Evolutionary conservation across 371 early-diverging fungal species (phyloP).

Genomic region (Coemansia sp.): DNA sequence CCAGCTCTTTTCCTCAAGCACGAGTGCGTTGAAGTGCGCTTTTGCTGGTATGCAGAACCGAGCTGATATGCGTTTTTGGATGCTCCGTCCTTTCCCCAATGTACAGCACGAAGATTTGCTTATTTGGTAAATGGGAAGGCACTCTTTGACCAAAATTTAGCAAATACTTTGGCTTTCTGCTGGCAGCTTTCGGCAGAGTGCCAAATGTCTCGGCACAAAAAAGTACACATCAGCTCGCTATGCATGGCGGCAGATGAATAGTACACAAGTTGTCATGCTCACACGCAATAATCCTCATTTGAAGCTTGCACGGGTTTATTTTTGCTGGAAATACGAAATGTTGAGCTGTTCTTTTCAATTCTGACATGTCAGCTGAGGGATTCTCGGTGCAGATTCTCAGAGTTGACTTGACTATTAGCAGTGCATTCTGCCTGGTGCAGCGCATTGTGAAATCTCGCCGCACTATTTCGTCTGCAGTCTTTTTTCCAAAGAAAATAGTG

Average conservation of each 20-base stretch:
- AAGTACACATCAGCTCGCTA: background rate
- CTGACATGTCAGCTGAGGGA: conserved; percentile 9
- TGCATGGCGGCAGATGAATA: conserved; percentile 8
- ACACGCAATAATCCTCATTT: conserved; percentile 2
- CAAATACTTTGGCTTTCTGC: conserved; percentile 2
- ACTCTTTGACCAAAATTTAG: background rate
- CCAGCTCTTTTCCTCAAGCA: background rate
- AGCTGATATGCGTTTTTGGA: no score
- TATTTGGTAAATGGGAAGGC: no score
- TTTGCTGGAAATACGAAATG: background rate
- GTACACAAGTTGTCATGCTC: conserved; percentile 5
- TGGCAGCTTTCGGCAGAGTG: background rate
- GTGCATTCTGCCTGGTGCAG: conserved; percentile 1
- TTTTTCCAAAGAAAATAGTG: background rate
- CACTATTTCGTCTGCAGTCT: background rate
- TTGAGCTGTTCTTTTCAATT: background rate
- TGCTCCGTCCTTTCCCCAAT: no score
- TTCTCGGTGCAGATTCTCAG: conserved; percentile 4
- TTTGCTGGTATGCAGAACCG: background rate
- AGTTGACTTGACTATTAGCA: background rate
- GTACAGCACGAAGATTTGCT: no score
- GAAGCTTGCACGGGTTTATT: background rate
- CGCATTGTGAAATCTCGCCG: background rate
- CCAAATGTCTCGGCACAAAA: background rate
- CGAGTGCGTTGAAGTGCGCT: background rate